These are phyloP conservation scores for Krasilnikovozyma curviuscula DNA, from an alignment of 768 basidiomycete species.

Conservation along the genomic window DNA sequence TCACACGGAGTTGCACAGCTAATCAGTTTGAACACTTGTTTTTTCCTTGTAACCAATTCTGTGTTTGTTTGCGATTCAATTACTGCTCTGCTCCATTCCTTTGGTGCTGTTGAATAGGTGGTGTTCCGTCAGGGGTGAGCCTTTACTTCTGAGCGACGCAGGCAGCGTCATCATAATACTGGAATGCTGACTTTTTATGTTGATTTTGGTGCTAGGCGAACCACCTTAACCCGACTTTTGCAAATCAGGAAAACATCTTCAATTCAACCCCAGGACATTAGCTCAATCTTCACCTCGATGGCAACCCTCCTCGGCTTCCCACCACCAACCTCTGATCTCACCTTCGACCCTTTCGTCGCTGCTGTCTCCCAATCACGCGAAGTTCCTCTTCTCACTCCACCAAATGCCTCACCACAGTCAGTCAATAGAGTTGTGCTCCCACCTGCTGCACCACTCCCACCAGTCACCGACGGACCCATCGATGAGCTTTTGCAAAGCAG, in stretches of 20 bases:
- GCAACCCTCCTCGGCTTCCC: not conserved
- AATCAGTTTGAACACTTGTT: not conserved
- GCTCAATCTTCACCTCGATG: not conserved
- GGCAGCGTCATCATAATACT: too few species aligned
- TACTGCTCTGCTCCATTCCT: too few species aligned
- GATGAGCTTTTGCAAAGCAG: too few species aligned
- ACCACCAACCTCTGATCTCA: not conserved
- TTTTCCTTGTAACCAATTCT: too few species aligned
- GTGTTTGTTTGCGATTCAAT: too few species aligned
- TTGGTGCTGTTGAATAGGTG: too few species aligned
- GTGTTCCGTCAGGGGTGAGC: too few species aligned
- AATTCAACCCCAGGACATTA: not conserved
- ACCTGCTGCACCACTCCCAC: not conserved
- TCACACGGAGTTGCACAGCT: not conserved
- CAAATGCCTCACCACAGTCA: slow-evolving; percentile 3
- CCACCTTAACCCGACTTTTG: slow-evolving; percentile 12
- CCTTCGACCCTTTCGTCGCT: not conserved
- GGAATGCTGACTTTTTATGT: too few species aligned
- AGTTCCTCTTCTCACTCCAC: slow-evolving; percentile 4
- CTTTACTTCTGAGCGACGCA: too few species aligned
- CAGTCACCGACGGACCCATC: slow-evolving; percentile 6
- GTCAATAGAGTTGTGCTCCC: not conserved
- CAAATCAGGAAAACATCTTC: not conserved
- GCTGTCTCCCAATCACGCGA: not conserved
- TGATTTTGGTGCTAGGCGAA: slow-evolving; percentile 11